A percentile compares a stretch with the other conserved stretches of the same genome.
Conservation (phyloP, 495 filamentous ascomycete species). For the Tuber melanosporum region DNA sequence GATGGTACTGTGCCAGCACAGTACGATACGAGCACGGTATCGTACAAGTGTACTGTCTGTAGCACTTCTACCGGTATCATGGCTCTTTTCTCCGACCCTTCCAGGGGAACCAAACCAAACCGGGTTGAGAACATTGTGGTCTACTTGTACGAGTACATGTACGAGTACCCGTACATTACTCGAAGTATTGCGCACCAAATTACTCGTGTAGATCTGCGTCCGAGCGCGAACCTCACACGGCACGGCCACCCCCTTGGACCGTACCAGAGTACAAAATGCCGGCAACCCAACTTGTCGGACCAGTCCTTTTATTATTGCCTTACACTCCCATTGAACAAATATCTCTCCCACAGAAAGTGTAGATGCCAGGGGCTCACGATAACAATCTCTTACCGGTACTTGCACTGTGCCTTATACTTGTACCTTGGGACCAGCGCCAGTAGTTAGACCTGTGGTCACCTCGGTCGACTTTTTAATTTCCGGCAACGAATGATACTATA, state of each 20-base stretch:
- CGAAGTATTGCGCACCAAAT: conserved; percentile 30
- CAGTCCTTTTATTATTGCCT: background rate
- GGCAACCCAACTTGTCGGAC: background rate
- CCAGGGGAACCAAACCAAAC: background rate
- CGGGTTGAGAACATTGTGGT: background rate
- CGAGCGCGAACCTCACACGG: conserved; percentile 3
- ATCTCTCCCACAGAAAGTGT: background rate
- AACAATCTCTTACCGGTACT: background rate
- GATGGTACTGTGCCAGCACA: background rate
- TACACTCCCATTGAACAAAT: background rate
- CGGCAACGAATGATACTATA: background rate
- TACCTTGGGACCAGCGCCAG: background rate
- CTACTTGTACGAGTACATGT: background rate
- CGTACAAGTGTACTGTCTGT: background rate
- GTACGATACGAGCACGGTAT: background rate
- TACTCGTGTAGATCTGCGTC: conserved; percentile 30
- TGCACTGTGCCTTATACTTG: background rate
- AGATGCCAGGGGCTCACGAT: background rate
- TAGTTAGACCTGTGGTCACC: background rate
- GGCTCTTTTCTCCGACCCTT: background rate
- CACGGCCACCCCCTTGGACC: background rate
- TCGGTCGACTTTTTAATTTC: background rate
- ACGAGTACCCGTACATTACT: too few species aligned
- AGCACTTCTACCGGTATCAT: background rate
- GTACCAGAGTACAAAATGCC: background rate